Evolutionary conservation across 768 basidiomycete species (phyloP), one percentile per base, ranked within the genome.

Genomic region (Paxillus rubicundulus): DNA sequence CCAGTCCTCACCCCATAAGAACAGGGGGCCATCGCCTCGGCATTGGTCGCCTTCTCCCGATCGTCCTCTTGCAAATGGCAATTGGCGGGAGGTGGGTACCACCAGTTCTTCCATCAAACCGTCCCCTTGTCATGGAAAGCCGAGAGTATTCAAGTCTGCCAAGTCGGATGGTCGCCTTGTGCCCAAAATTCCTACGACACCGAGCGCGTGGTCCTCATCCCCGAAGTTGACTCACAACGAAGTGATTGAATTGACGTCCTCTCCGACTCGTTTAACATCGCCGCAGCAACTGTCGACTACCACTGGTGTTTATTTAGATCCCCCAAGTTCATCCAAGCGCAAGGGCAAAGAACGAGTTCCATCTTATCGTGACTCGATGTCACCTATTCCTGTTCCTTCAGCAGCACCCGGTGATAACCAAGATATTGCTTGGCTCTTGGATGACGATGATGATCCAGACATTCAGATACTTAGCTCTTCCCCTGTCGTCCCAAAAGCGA

Each of bases 361-460:
- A 13, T 16, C 20, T n/a, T 43, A 60, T n/a, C 47, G 5, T 41
- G 30, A 48, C 32, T 5, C 34, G 16, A 41, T 44, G 18, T 42
- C 40, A n/a, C 17, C 52, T 14, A n/a, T 47, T 17, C 16, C 34
- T n/a, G 12, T 44, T 28, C 9, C 47, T 16, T 50, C 44, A 16
- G 17, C 47, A 9, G 20, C 39, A 47, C 53, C 30, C 27, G 43
- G 39, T 13, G 54, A 49, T 16, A 64, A 72, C 34, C 66, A 75
- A 44, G 75, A 75, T 58, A 83, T 87, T 70, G 77, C 80, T 2
- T 87, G 85, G 86, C 70, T 89, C 18, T 65, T 87, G 9, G 84
- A 82, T 21, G 84, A 83, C 51, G 84, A 86, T 47, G 85, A 77
- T n/a, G 74, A 85, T 41, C 74, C 72, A 9, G 72, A 74, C 40